These are phyloP conservation scores for Blastobotrys americana DNA, from an alignment of 805 yeast genomes.

Conservation along the genomic window DNA sequence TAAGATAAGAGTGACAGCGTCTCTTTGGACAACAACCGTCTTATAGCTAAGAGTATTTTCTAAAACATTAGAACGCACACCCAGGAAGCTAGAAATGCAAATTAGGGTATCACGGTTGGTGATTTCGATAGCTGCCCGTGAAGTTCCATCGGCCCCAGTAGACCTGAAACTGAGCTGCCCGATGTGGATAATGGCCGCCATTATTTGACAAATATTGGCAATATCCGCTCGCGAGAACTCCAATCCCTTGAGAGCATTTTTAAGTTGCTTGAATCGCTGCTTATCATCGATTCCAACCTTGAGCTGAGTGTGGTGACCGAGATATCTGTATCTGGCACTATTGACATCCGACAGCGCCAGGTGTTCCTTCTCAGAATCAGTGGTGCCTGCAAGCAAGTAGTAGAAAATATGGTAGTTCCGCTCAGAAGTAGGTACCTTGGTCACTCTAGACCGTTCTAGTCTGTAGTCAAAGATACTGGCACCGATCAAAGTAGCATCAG, in stretches of 20 bases:
- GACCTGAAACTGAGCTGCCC: slow-evolving; percentile 36
- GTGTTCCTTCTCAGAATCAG: slow-evolving; percentile 35
- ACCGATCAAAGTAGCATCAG: slow-evolving; percentile 41
- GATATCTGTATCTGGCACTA: slow-evolving; percentile 36
- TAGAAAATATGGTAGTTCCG: slow-evolving; percentile 55
- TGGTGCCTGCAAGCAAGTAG: slow-evolving; percentile 46
- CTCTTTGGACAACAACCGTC: slow-evolving; percentile 31
- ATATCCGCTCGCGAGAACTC: slow-evolving; percentile 43
- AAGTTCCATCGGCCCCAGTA: slow-evolving; percentile 29
- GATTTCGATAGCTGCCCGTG: slow-evolving; percentile 32
- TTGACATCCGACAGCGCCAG: slow-evolving; percentile 34
- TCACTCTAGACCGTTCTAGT: slow-evolving; percentile 48
- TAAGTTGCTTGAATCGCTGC: slow-evolving; percentile 40
- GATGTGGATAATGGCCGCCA: slow-evolving; percentile 38
- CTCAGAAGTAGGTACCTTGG: slow-evolving; percentile 43
- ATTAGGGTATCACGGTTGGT: slow-evolving; percentile 30
- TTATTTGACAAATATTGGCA: slow-evolving; percentile 42
- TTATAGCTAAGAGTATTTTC: slow-evolving; percentile 33
- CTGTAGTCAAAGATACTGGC: slow-evolving; percentile 50
- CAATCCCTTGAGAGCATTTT: slow-evolving; percentile 42
- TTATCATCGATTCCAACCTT: slow-evolving; percentile 43
- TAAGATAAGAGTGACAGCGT: slow-evolving; percentile 36
- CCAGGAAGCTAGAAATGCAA: slow-evolving; percentile 33
- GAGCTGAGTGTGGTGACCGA: slow-evolving; percentile 37
- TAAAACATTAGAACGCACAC: slow-evolving; percentile 33